Conservation (phyloP, 2,329 filamentous ascomycete species). For the Monilinia polystroma region DNA sequence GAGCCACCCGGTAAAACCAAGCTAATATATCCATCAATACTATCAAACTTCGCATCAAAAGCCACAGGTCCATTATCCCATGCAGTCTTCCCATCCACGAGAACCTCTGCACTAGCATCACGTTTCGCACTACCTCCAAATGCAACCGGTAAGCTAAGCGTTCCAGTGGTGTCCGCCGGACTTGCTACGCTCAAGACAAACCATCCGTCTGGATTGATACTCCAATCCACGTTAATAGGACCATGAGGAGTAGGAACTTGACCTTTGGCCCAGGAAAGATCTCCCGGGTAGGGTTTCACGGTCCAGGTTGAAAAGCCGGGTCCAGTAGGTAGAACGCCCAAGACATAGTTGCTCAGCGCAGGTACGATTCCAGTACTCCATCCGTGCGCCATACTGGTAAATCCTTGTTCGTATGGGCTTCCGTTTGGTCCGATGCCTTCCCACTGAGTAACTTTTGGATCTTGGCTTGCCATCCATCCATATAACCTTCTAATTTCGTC, state of each 20-base stretch:
- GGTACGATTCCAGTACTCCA: constrained; percentile 54
- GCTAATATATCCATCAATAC: constrained; percentile 22
- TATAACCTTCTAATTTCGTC: constrained; percentile 50
- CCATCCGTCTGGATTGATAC: constrained; percentile 26
- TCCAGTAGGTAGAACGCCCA: constrained; percentile 47
- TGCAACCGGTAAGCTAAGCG: constrained; percentile 32
- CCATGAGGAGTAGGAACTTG: constrained; percentile 46
- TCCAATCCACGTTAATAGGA: constrained; percentile 45
- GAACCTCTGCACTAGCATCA: constrained; percentile 14
- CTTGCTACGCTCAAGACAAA: constrained; percentile 40
- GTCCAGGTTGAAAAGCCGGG: constrained; percentile 48
- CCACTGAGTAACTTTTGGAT: constrained; percentile 51
- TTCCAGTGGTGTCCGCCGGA: constrained; percentile 36
- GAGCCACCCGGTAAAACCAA: constrained; percentile 16
- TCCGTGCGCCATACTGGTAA: constrained; percentile 51
- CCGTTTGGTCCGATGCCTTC: constrained; percentile 50
- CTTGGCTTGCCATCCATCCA: constrained; percentile 50
- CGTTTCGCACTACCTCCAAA: constrained; percentile 9
- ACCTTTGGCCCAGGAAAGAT: constrained; percentile 47
- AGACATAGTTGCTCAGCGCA: constrained; percentile 47
- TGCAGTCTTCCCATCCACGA: constrained; percentile 27
- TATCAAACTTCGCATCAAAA: constrained; percentile 1
- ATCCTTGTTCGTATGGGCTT: constrained; percentile 46
- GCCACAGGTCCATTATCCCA: constrained; percentile 17
- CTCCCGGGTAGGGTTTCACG: constrained; percentile 43